Conservation (phyloP, 768 basidiomycete genomes). For the Daedalea quercina region DNA sequence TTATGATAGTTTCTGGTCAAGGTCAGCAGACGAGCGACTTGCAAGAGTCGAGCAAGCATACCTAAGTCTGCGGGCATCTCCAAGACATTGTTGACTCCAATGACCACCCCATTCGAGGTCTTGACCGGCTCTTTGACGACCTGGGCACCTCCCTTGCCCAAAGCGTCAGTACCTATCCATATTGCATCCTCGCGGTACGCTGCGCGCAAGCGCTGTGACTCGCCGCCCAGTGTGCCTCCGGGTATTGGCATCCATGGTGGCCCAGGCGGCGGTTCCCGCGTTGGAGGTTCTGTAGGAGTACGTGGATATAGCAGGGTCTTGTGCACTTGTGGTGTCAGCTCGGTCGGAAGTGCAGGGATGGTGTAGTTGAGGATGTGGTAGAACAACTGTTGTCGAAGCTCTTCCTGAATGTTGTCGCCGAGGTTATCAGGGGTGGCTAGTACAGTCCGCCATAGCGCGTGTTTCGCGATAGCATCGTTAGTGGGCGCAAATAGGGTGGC, state of each 20-base stretch:
- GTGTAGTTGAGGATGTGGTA: constrained; percentile 91
- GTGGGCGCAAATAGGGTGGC: constrained; percentile 93
- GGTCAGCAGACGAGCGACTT: neutral
- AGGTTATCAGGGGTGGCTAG: constrained; percentile 34
- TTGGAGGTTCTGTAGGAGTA: constrained; percentile 48
- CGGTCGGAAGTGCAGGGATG: constrained; percentile 38
- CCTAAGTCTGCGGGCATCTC: constrained; percentile 69
- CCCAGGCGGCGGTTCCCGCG: constrained; percentile 59
- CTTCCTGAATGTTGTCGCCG: constrained; percentile 77
- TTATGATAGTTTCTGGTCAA: constrained; percentile 52
- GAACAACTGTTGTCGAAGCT: constrained; percentile 84
- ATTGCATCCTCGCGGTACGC: constrained; percentile 39
- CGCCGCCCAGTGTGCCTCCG: constrained; percentile 71
- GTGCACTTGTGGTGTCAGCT: constrained; percentile 34
- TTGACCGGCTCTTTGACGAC: constrained; percentile 50
- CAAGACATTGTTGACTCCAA: constrained; percentile 72
- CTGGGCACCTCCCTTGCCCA: constrained; percentile 66
- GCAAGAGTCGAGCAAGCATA: constrained; percentile 21
- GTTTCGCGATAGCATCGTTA: constrained; percentile 75
- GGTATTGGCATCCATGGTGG: constrained; percentile 86
- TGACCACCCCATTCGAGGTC: constrained; percentile 70
- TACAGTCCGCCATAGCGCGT: constrained; percentile 29
- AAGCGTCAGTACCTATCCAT: constrained; percentile 71
- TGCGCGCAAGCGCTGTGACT: constrained; percentile 76
- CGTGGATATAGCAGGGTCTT: constrained; percentile 72